Conservation (phyloP, 768 basidiomycete genomes). For the Lactarius sanguifluus region DNA sequence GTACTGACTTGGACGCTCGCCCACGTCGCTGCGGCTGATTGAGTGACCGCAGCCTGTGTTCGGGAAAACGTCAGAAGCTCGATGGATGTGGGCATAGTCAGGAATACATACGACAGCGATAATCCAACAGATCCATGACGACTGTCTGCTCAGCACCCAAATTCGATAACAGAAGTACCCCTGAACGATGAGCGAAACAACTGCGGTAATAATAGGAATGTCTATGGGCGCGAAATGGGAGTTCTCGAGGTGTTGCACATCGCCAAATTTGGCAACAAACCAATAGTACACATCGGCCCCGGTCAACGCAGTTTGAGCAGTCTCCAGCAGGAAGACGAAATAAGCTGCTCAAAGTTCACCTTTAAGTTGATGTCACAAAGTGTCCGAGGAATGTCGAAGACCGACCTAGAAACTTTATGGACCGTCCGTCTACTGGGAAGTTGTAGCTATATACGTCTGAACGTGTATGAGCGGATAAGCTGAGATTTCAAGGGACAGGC, state of each 20-base stretch:
- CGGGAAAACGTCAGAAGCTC: neutral
- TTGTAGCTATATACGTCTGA: neutral
- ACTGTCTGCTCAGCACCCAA: neutral
- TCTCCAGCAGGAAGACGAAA: neutral
- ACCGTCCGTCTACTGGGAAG: neutral
- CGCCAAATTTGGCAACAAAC: neutral
- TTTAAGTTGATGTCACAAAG: neutral
- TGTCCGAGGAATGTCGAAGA: neutral
- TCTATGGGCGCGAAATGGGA: neutral
- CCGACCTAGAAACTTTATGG: neutral
- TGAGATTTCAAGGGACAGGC: neutral
- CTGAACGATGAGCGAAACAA: neutral
- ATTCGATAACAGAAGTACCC: neutral
- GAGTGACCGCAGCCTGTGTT: neutral
- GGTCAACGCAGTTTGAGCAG: neutral
- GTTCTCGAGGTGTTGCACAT: neutral
- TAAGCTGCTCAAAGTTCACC: neutral
- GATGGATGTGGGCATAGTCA: neutral
- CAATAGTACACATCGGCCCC: neutral
- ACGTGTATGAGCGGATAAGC: neutral
- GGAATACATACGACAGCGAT: neutral
- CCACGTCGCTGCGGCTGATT: neutral
- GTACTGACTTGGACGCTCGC: neutral
- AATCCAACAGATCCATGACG: neutral
- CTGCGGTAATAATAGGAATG: neutral